Conservation (phyloP, 2,329 filamentous ascomycete species). For the Neophaeococcomyces mojaviensis region DNA sequence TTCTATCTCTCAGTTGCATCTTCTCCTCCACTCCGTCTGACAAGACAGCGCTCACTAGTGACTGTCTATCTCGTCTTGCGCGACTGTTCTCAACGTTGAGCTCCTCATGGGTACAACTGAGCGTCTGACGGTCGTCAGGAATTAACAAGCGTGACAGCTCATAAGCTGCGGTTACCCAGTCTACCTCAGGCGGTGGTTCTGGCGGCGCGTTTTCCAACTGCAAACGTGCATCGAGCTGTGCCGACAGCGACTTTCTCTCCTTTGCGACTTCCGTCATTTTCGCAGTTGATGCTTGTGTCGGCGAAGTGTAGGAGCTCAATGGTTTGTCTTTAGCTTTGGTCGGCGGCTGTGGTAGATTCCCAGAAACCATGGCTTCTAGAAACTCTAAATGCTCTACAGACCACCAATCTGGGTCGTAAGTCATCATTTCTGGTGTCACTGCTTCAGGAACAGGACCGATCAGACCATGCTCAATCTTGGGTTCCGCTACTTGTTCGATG, state of each 20-base stretch:
- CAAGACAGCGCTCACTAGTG: slow-evolving; percentile 38
- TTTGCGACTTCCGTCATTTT: slow-evolving; percentile 65
- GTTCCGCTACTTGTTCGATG: slow-evolving; percentile 7
- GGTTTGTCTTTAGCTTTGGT: slow-evolving; percentile 51
- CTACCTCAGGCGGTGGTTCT: slow-evolving; percentile 70
- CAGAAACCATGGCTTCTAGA: slow-evolving; percentile 55
- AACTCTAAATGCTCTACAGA: slow-evolving; percentile 56
- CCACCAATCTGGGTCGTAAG: slow-evolving; percentile 54
- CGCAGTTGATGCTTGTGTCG: slow-evolving; percentile 78
- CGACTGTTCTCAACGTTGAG: slow-evolving; percentile 62
- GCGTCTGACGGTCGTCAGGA: slow-evolving; percentile 64
- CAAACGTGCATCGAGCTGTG: slow-evolving; percentile 19
- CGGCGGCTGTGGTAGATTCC: slow-evolving; percentile 42
- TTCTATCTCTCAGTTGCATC: slow-evolving; percentile 69
- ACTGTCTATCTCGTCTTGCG: slow-evolving; percentile 58
- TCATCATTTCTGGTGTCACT: background rate
- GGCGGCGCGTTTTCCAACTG: slow-evolving; percentile 38
- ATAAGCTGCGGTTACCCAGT: slow-evolving; percentile 76
- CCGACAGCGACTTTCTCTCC: slow-evolving; percentile 19
- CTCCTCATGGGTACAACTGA: slow-evolving; percentile 70
- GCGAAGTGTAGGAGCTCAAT: slow-evolving; percentile 70
- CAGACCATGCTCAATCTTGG: background rate
- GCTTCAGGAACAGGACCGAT: background rate
- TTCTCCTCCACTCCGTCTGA: slow-evolving; percentile 42
- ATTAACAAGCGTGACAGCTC: slow-evolving; percentile 78